Base-by-base conservation (phyloP, 805 yeast genomes). In the Suhomyces tanzawaensis region DNA sequence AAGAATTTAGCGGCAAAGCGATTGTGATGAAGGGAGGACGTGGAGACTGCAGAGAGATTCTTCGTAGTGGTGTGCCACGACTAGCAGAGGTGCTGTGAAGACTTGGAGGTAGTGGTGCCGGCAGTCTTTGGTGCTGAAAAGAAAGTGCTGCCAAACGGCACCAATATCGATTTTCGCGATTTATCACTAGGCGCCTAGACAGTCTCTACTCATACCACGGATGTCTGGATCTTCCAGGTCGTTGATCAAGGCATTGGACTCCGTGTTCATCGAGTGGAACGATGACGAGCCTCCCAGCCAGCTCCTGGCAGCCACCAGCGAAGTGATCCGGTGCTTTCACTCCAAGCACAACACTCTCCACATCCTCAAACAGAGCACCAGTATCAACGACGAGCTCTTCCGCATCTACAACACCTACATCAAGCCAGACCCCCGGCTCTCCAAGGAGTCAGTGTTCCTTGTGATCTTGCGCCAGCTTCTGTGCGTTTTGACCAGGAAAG, bases 371-470 rank as follows among this genome's bases (percentile, higher is more conserved):
- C 59, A 53, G 41, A 50, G 60, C 23, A 46, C 60, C 26, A 55
- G 57, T 42, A 44, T 69, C 32, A 61, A 60, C 43, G 61, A 64
- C 22, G 70, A 66, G 28, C 47, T 74, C 22, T 62, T 63, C 40
- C 41, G 49, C 2, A 42, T 69, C 9, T 69, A 71, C 49, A 52
- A 55, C 8, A 48, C 50, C 1, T 53, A 55, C 25, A 55, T 72
- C 9, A 39, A 52, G 23, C 57, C 60, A 7, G 40, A 55, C 11
- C 48, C 56, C 2, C 53, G 64, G 33, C 38, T 60, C 6, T 40
- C 51, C 5, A 57, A 58, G 29, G 76, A 74, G 43, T 48, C 49
- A 7, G 44, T 57, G 21, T 75, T 74, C 41, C 41, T 74, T 17
- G 66, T 64, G 32, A 51, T 69, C 1, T 57, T 74, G n/a, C 51